Conservation (phyloP, 2,329 filamentous ascomycete genomes). For the Myrmaecium sp. region DNA sequence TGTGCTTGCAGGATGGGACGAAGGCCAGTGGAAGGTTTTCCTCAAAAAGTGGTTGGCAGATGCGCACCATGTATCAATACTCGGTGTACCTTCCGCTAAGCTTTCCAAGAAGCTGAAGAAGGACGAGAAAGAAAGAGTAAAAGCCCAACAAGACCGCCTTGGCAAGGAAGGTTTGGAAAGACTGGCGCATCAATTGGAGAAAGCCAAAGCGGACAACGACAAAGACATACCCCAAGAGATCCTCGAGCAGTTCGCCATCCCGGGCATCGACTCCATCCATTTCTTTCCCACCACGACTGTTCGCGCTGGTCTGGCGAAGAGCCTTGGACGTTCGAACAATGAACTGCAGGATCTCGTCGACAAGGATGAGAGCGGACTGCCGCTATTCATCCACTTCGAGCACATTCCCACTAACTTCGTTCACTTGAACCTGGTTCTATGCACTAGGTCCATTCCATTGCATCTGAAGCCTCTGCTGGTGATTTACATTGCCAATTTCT, state of each 20-base stretch:
- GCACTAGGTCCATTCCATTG: slow-evolving; percentile 60
- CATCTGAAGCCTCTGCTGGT: slow-evolving; percentile 69
- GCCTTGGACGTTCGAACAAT: slow-evolving; percentile 50
- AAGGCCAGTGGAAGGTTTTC: slow-evolving; percentile 69
- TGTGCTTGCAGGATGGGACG: slow-evolving; percentile 59
- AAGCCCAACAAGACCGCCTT: slow-evolving; percentile 60
- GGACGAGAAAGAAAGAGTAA: slow-evolving; percentile 63
- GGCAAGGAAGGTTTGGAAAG: slow-evolving; percentile 67
- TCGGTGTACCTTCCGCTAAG: slow-evolving; percentile 70
- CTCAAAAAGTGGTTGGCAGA: slow-evolving; percentile 72
- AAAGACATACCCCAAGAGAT: slow-evolving; percentile 66
- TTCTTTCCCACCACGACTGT: slow-evolving; percentile 84
- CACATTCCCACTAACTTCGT: slow-evolving; percentile 89
- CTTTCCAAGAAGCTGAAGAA: slow-evolving; percentile 67
- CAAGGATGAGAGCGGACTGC: slow-evolving; percentile 42
- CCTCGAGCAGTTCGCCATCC: slow-evolving; percentile 69
- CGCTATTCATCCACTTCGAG: slow-evolving; percentile 92
- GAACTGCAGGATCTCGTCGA: slow-evolving; percentile 62
- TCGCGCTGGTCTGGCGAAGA: slow-evolving; percentile 59
- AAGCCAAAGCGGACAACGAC: slow-evolving; percentile 78
- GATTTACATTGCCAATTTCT: slow-evolving; percentile 83
- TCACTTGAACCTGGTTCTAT: slow-evolving; percentile 64
- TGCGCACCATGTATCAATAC: slow-evolving; percentile 70
- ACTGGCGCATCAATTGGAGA: slow-evolving; percentile 58
- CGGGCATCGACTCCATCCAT: slow-evolving; percentile 77